Conservation (phyloP, 768 basidiomycete genomes). For the Phanerochaete sordida region DNA sequence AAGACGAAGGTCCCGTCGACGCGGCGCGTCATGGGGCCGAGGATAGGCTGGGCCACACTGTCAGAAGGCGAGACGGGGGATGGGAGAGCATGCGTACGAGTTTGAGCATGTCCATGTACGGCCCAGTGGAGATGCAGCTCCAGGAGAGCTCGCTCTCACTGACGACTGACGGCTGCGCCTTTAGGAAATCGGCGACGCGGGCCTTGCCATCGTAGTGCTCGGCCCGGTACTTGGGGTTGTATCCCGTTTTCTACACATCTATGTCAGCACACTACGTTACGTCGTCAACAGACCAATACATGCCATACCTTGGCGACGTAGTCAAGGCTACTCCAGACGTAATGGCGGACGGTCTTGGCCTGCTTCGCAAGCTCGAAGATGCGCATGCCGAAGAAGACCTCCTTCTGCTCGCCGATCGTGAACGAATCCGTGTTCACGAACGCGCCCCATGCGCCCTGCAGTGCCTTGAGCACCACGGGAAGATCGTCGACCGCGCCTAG, state of each 20-base stretch:
- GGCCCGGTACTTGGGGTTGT: constrained; percentile 18
- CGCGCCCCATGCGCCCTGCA: constrained; percentile 32
- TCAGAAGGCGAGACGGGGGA: constrained; percentile 8
- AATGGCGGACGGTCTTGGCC: constrained; percentile 30
- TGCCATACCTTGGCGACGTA: constrained; percentile 33
- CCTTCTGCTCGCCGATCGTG: constrained; percentile 36
- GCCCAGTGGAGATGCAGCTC: constrained; percentile 12
- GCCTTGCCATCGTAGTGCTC: constrained; percentile 22
- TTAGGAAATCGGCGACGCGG: constrained; percentile 2
- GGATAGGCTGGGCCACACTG: constrained; percentile 1
- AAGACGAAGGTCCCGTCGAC: constrained; percentile 27
- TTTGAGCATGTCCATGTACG: constrained; percentile 15
- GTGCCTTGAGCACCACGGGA: constrained; percentile 22
- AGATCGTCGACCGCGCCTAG: constrained; percentile 31
- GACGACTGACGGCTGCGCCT: neutral
- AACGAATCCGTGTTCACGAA: constrained; percentile 32
- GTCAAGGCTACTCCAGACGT: constrained; percentile 37
- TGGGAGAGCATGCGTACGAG: constrained; percentile 1
- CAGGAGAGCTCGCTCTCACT: constrained; percentile 3
- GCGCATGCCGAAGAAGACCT: constrained; percentile 34
- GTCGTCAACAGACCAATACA: neutral
- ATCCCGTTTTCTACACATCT: neutral
- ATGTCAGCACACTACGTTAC: neutral
- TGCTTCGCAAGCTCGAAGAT: constrained; percentile 37
- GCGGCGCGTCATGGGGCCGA: constrained; percentile 19